Percentiles rank a stretch among this genome's conserved stretches.
Conservation (phyloP, 2,329 filamentous ascomycete species). For the Plenodomus biglobosus region DNA sequence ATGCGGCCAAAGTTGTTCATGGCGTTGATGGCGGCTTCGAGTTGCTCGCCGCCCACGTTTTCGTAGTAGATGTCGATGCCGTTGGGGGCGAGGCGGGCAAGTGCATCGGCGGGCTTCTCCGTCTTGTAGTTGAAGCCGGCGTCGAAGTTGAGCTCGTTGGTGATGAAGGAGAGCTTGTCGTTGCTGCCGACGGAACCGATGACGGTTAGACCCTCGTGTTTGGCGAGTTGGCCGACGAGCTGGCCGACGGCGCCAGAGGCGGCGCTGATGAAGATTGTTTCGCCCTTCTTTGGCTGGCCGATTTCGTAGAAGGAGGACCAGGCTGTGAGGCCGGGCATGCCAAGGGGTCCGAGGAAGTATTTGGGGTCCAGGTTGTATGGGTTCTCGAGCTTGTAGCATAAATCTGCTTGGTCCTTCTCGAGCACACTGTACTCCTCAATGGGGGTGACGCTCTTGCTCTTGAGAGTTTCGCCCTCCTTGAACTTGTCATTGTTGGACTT, state of each 20-base stretch:
- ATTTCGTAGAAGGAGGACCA: conserved; percentile 75
- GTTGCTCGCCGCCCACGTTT: conserved; percentile 75
- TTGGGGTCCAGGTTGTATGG: conserved; percentile 66
- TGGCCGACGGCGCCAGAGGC: conserved; percentile 82
- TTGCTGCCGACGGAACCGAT: conserved; percentile 79
- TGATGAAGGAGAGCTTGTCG: conserved; percentile 76
- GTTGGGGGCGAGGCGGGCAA: conserved; percentile 70
- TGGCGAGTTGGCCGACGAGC: conserved; percentile 79
- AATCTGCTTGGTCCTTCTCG: conserved; percentile 48
- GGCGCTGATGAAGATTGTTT: conserved; percentile 80
- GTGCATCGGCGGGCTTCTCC: conserved; percentile 68
- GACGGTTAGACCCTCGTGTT: conserved; percentile 75
- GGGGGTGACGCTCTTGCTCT: conserved; percentile 53
- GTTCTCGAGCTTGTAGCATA: conserved; percentile 64
- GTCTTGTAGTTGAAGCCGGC: conserved; percentile 87
- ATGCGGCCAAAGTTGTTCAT: conserved; percentile 70
- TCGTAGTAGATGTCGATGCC: conserved; percentile 85
- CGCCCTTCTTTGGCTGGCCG: conserved; percentile 71
- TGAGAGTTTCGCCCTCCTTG: conserved; percentile 67
- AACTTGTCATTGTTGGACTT: conserved; percentile 67
- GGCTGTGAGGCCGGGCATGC: conserved; percentile 77
- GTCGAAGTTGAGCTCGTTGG: conserved; percentile 69
- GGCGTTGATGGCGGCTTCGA: conserved; percentile 65
- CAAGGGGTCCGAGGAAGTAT: conserved; percentile 73
- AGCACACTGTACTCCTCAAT: conserved; percentile 71